Base-by-base conservation (phyloP, 495 filamentous ascomycete genomes). In the Acidomyces sp. region DNA sequence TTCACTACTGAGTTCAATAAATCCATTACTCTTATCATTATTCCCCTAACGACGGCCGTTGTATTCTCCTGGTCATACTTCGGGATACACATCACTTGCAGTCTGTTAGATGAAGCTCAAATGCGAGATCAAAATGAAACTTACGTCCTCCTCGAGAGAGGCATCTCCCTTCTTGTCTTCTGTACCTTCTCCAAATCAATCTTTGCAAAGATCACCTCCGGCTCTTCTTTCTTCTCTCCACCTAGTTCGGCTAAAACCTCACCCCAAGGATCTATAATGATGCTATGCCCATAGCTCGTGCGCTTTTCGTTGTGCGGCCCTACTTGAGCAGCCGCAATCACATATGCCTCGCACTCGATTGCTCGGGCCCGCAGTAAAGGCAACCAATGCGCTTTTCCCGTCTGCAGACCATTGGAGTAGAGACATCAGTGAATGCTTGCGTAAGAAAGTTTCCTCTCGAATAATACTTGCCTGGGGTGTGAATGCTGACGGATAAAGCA, bases 241-340 rank as follows among this genome's bases (percentile, higher is more conserved):
- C 66, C 69, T 22, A 87, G 59, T 48, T 77, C 66, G 1, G 74
- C 69, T 17, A 90, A 32, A 3, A 95, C 68, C 32, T 72, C 69
- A 0, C 88, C 88, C 88, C 88, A 94, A 0, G 88, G 88, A 51
- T 79, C 75, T 13, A 95, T 68, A 26, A 93, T 78, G 69, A 93
- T 78, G 34, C 83, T 81, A 58, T 87, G 79, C 0, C 90, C 90
- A 60, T 93, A 95, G 62, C 83, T 92, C 19, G 66, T 65, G 33
- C 88, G 63, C 55, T 75, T 79, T 51, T 79, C 78, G 55, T 84
- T 86, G 58, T 97, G 88, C 13, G 52, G 53, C 13, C 82, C 82
- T 20, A 75, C 75, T 55, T 95, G 88, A 3, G 90, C 90, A 0
- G 90, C 81, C 10, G 87, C 88, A 43, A 96, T 59, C 9, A 95